Evolutionary conservation across 495 filamentous ascomycete genomes (phyloP), one percentile per base, ranked within the genome.

Genomic region (Pseudoneurospora amorphoporcata): DNA sequence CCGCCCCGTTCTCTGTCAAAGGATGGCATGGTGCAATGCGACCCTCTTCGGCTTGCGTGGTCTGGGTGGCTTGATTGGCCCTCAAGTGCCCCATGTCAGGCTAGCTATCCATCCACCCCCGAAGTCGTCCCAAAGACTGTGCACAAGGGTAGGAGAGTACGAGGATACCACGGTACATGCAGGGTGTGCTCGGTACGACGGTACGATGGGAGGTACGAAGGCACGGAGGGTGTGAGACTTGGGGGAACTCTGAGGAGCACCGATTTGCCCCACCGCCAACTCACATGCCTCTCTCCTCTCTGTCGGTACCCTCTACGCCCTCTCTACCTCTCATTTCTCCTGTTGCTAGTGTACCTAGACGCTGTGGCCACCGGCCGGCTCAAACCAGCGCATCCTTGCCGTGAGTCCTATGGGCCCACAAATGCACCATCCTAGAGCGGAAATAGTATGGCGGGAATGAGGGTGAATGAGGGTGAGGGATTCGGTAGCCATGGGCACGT

Each of bases 51-150:
- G 72, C 76, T 78, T 77, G 79, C 76, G 76, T 76, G 77, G 77
- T 76, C 73, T 76, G 73, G 75, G 75, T 71, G 74, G 78, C 74
- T 75, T 78, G 79, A 81, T 81, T 81, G 79, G 78, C 69, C 73
- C 68, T 45, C 41, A 37, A 70, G 68, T 42, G 70, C 65, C 77
- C 77, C 78, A 76, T 80, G 78, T 76, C 78, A 80, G 76, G 73
- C 76, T 70, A 69, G 75, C 65, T 53, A 19, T 53, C 45, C 53
- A 32, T 65, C 7, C 53, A 65, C 29, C 53, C 45, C 70, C 42
- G 70, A 35, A 35, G 42, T 68, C 42, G 39, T 71, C 43, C 32
- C 42, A 58, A 70, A 47, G 53, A 29, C 69, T 70, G 69, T 70
- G 39, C 32, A 14, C 23, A 43, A 70, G 69, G 69, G 19, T 70